Conservation (phyloP, 805 yeast species). For the Grigorovia yakushimaensis region DNA sequence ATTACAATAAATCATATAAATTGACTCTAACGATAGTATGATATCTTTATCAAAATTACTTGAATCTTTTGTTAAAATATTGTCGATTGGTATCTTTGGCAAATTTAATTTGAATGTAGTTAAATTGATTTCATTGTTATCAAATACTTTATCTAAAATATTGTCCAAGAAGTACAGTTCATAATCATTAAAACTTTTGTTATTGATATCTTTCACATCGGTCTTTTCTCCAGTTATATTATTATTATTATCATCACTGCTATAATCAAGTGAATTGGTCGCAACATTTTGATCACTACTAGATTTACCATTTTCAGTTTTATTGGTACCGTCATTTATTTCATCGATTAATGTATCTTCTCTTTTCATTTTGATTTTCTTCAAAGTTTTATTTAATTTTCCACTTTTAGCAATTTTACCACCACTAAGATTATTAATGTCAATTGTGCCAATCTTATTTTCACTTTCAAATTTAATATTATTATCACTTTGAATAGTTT, state of each 20-base stretch:
- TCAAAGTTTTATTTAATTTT: background rate
- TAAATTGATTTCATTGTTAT: slow-evolving; percentile 4
- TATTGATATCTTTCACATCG: too few species aligned
- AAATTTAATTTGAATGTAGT: slow-evolving; percentile 27
- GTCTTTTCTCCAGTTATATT: too few species aligned
- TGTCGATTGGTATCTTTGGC: slow-evolving; percentile 28
- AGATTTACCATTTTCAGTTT: background rate
- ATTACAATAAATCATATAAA: slow-evolving; percentile 57
- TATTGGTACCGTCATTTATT: background rate
- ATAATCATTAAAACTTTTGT: too few species aligned
- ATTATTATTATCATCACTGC: background rate
- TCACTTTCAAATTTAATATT: background rate
- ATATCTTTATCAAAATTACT: slow-evolving; percentile 43
- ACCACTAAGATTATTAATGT: background rate
- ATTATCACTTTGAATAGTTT: background rate
- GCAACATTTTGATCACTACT: background rate
- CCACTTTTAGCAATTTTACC: background rate
- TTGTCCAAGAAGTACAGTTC: slow-evolving; percentile 3
- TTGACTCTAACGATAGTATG: slow-evolving; percentile 49
- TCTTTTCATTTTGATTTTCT: background rate
- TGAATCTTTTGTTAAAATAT: slow-evolving; percentile 34
- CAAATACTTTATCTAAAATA: slow-evolving; percentile 3
- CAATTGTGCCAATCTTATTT: background rate
- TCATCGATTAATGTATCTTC: background rate
- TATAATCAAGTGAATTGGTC: background rate